phyloP scores from a whole-genome alignment of 2,329 filamentous ascomycete species.

The Celoporthe dispersa region DNA sequence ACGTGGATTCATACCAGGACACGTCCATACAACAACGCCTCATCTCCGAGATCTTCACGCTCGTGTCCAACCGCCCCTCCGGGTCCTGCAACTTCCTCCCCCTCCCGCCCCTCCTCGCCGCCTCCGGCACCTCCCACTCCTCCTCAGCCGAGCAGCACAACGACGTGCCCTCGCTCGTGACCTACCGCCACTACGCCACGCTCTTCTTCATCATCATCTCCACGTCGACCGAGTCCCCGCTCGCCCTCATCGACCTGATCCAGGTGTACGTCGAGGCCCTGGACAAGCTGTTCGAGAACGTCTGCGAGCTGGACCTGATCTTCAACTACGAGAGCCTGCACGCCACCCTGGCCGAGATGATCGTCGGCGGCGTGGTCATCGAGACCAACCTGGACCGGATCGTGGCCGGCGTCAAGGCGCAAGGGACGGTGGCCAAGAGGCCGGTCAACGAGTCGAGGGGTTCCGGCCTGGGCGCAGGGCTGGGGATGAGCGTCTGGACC shows the following conservation, averaged over 20 bases:
- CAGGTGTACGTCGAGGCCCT: slow-evolving; percentile 97
- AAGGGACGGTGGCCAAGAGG: slow-evolving; percentile 77
- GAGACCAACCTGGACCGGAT: slow-evolving; percentile 91
- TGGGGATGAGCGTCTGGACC: slow-evolving; percentile 63
- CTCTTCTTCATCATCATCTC: slow-evolving; percentile 99
- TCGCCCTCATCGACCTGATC: slow-evolving; percentile 93
- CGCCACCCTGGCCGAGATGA: slow-evolving; percentile 88
- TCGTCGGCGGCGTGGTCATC: slow-evolving; percentile 91
- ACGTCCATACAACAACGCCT: slow-evolving; percentile 96
- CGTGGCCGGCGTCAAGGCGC: slow-evolving; percentile 78
- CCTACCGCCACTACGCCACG: slow-evolving; percentile 97
- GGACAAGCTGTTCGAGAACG: slow-evolving; percentile 95
- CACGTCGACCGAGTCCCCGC: slow-evolving; percentile 92
- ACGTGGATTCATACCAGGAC: slow-evolving; percentile 79
- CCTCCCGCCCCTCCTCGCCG: slow-evolving; percentile 67
- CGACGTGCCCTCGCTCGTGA: slow-evolving; percentile 92
- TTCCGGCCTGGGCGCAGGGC: slow-evolving; percentile 51
- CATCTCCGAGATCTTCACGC: slow-evolving; percentile 95
- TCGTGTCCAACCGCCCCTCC: slow-evolving; percentile 88
- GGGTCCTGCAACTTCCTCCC: slow-evolving; percentile 98
- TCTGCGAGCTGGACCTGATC: slow-evolving; percentile 96
- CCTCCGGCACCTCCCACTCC: slow-evolving; percentile 65
- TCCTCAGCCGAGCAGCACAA: slow-evolving; percentile 71
- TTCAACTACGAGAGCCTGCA: slow-evolving; percentile 99
- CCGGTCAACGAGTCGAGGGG: slow-evolving; percentile 72